Conservation (phyloP, 2,329 filamentous ascomycete species). For the Botrytis aclada region DNA sequence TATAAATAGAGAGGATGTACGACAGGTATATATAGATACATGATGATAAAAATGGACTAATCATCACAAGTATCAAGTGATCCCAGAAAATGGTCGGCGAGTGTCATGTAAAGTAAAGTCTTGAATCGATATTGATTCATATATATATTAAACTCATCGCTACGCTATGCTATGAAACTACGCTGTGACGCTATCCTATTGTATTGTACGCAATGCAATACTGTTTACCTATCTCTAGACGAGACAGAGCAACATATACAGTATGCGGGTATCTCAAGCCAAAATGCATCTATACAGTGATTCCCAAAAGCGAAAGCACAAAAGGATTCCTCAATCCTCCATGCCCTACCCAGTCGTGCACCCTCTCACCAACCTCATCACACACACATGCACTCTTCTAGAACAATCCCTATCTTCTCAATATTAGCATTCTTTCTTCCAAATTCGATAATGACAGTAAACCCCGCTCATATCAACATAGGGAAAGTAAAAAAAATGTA, state of each 20-base stretch:
- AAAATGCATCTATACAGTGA: not conserved
- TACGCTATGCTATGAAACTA: not conserved
- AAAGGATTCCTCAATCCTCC: not conserved
- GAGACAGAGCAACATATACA: not conserved
- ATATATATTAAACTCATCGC: not conserved
- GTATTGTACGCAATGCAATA: not conserved
- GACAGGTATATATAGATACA: too few species aligned
- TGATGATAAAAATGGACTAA: not conserved
- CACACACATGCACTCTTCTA: not conserved
- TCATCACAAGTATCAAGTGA: not conserved
- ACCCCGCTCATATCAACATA: not conserved
- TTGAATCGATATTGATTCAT: not conserved
- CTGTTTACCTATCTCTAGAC: not conserved
- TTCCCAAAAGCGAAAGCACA: not conserved
- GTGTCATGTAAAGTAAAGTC: not conserved
- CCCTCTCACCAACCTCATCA: not conserved
- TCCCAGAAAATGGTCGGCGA: not conserved
- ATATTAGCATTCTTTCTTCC: not conserved
- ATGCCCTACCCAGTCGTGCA: too few species aligned
- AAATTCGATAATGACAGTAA: rapidly evolving
- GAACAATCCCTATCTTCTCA: not conserved
- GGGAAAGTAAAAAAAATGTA: not conserved
- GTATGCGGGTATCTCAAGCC: not conserved
- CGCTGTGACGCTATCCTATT: not conserved
- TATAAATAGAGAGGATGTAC: too few species aligned